These are phyloP conservation scores for Stephania japonica DNA, from an alignment of 164 flowering plant species.

Conservation along the genomic window DNA sequence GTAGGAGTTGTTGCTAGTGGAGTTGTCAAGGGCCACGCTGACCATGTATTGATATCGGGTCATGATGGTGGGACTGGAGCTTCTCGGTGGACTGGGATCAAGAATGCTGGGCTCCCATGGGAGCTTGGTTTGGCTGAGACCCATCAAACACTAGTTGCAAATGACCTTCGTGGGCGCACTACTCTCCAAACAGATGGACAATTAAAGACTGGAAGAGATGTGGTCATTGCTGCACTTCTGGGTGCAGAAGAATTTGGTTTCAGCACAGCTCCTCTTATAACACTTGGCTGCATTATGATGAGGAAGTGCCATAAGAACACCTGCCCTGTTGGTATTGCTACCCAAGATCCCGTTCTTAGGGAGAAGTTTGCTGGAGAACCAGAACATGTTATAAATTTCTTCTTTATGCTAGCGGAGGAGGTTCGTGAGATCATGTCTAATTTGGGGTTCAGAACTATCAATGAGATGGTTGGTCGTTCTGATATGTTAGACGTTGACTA, in stretches of 20 bases:
- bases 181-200: constrained; percentile 95
- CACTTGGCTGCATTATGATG: constrained; percentile 99
- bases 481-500: constrained; percentile 95
- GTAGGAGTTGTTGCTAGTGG: constrained; percentile 99
- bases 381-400: constrained; percentile 94
- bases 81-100: constrained; percentile 98
- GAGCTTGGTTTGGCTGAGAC: constrained; percentile 99
- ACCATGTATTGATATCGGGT: constrained; percentile 94
- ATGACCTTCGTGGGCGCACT: constrained; percentile 94
- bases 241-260: constrained; percentile 99
- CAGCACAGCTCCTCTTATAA: constrained; percentile 98
- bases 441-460: constrained; percentile 79
- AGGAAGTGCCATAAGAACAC: constrained; percentile 99
- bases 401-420: constrained; percentile 98
- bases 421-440: constrained; percentile 89
- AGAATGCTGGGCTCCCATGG: constrained; percentile 99
- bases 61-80: constrained; percentile 99
- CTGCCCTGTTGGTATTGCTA: constrained; percentile 99
- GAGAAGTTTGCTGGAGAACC: constrained; percentile 99
- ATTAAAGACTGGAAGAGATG: constrained; percentile 96
- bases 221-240: constrained; percentile 93
- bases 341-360: constrained; percentile 96
- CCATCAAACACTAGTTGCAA: constrained; percentile 96
- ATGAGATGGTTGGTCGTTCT: constrained; percentile 94
- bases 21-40: constrained; percentile 99